A percentile compares a stretch with the other conserved stretches of the same genome.
These are phyloP conservation scores for Candida sp. DNA, from an alignment of 1,139 yeast genomes.

Conservation along the genomic window DNA sequence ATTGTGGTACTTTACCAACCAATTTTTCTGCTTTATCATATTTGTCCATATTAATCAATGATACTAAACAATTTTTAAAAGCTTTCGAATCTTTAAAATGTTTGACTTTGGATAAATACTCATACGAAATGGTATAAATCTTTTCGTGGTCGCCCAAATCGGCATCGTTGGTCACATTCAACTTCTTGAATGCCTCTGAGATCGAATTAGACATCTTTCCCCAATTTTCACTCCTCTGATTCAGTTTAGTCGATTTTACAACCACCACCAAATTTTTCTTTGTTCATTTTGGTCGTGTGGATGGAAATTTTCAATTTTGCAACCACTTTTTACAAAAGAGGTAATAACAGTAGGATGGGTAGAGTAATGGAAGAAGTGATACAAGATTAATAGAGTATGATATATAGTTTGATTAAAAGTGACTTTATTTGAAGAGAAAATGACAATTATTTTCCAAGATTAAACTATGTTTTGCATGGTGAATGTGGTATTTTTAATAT, in stretches of 20 bases:
- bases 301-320: background rate
- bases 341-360: too few relatives aligned
- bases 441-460: too few relatives aligned
- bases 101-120: conserved; percentile 39
- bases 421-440: too few relatives aligned
- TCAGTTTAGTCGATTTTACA: background rate
- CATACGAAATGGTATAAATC: conserved; percentile 40
- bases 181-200: conserved; percentile 40
- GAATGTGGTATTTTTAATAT: too few relatives aligned
- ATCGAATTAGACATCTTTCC: conserved; percentile 37
- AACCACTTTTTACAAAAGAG: background rate
- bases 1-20: conserved; percentile 37
- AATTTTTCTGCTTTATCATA: conserved; percentile 55
- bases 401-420: too few relatives aligned
- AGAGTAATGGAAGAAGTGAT: too few relatives aligned
- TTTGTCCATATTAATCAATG: conserved; percentile 70
- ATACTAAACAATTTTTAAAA: conserved; percentile 59
- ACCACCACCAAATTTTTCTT: background rate
- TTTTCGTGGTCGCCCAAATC: conserved; percentile 32
- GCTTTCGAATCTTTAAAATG: conserved; percentile 48
- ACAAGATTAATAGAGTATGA: too few relatives aligned
- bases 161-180: conserved; percentile 27
- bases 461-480: too few relatives aligned
- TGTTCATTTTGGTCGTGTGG: background rate
- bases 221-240: background rate